A percentile compares a stretch with the other conserved stretches of the same genome.
Evolutionary conservation across 176 grass and related monocot species (phyloP).

Genomic region (Miscanthus lutarioriparius): DNA sequence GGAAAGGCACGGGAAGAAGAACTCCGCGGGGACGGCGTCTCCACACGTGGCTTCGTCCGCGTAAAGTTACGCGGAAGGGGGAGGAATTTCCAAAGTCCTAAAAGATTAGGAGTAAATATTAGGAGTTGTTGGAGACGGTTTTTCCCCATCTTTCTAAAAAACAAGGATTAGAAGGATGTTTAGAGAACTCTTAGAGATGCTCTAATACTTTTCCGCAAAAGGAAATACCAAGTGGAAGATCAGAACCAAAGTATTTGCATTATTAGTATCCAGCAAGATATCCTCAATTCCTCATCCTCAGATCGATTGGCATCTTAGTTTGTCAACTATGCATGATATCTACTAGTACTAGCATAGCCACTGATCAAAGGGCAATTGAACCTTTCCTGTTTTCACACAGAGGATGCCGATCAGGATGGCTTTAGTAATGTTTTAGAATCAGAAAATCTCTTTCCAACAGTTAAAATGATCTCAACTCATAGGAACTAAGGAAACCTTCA

Average conservation of each 20-base stretch:
- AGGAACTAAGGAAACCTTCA: slow-evolving; percentile 20
- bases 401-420: neutral
- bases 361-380: neutral
- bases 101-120: no score
- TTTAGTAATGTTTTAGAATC: slow-evolving; percentile 25
- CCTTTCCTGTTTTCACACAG: neutral
- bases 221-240: neutral
- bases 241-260: neutral
- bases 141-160: no score
- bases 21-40: no score
- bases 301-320: neutral
- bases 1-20: no score
- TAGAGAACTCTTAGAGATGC: no score
- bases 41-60: no score
- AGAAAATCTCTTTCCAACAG: neutral
- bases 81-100: no score
- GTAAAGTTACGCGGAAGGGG: no score
- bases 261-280: neutral
- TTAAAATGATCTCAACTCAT: slow-evolving; percentile 14
- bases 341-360: neutral
- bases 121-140: no score
- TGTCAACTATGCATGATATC: slow-evolving; percentile 16
- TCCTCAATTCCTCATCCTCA: neutral
- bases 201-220: neutral
- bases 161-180: no score